These are phyloP conservation scores for Vitrella brassicaformis DNA, from an alignment of 73 alveolate species.

Conservation along the genomic window DNA sequence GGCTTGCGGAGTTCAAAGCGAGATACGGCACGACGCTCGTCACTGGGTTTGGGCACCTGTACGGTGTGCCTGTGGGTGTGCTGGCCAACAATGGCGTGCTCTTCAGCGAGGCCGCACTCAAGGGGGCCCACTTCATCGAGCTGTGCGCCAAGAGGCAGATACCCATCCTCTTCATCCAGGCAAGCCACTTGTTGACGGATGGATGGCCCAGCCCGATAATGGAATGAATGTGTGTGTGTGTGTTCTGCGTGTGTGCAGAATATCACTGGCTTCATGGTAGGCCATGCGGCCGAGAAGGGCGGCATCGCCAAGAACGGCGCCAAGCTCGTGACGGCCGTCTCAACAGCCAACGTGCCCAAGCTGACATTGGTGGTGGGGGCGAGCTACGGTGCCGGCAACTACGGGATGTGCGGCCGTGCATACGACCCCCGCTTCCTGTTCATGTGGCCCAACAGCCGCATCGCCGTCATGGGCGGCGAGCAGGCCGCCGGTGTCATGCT, in stretches of 20 bases:
- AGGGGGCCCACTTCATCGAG: conserved; percentile 86
- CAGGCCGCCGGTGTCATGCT: conserved; percentile 66
- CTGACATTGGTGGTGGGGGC: conserved; percentile 65
- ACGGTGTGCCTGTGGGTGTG: conserved; percentile 70
- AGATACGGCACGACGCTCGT: conserved; percentile 69
- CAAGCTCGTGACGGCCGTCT: conserved; percentile 84
- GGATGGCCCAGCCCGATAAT: neutral
- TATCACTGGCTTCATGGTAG: conserved; percentile 93
- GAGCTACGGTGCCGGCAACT: conserved; percentile 91
- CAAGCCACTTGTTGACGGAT: neutral
- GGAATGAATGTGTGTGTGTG: neutral
- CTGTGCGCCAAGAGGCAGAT: conserved; percentile 78
- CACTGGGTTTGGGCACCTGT: conserved; percentile 76
- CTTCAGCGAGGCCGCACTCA: conserved; percentile 74
- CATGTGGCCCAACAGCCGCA: conserved; percentile 76
- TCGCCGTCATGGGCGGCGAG: conserved; percentile 92
- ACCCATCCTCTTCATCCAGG: conserved; percentile 53
- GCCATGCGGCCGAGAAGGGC: conserved; percentile 56
- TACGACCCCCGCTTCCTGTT: conserved; percentile 77
- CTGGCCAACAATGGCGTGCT: conserved; percentile 84
- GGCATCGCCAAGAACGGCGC: conserved; percentile 96
- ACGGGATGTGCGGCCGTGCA: conserved; percentile 96
- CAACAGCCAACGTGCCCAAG: conserved; percentile 85
- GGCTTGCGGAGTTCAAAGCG: conserved; percentile 81
- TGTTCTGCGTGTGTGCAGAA: conserved; percentile 45